Base-by-base conservation (phyloP, 768 basidiomycete species). In the Trametes cingulata region DNA sequence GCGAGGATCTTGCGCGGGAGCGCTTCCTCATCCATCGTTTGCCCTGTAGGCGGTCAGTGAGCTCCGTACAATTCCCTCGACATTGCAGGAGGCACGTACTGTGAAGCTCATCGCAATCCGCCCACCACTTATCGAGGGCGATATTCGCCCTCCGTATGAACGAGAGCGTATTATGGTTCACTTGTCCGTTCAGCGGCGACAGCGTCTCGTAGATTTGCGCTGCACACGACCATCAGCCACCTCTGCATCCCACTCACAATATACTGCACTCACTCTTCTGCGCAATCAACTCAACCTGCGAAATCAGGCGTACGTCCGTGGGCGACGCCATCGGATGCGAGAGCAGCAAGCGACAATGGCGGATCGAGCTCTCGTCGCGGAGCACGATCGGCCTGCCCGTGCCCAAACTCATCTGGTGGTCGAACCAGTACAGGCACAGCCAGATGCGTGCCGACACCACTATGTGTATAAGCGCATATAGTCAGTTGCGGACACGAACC, bases 361-460 rank as follows among this genome's bases (percentile, higher is more conserved):
- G 82, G 65, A 96, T 91, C 22, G 90, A 93, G 60, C 78, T 87
- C 73, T 97, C 94, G 66, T 96, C 95, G 54, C 93, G 84, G 27
- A 98, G 76, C 36, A 97, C 86, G 57, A 96, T 86, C 6, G 95
- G 95, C 37, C 94, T 85, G 48, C 94, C 95, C 6, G 91, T 95
- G 4, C 93, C 93, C 60, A 97, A 77, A 72, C 91, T 93, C 87
- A 95, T 91, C 92, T 95, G 91, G 76, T 95, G 94, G 76, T 96
- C 95, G 68, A 96, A 93, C 91, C 93, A 93, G 72, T 95, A 96
- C 42, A 96, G 81, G 71, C 93, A 95, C 60, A 95, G 78, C 94
- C 94, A 97, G 62, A 95, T 93, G 51, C 95, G 83, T 2, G 93
- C 92, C 61, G 93, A 95, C 7, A 96, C 88, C 46, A 96, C 91